phyloP scores from a whole-genome alignment of 73 alveolate genomes.

The Loxodes magnus region DNA sequence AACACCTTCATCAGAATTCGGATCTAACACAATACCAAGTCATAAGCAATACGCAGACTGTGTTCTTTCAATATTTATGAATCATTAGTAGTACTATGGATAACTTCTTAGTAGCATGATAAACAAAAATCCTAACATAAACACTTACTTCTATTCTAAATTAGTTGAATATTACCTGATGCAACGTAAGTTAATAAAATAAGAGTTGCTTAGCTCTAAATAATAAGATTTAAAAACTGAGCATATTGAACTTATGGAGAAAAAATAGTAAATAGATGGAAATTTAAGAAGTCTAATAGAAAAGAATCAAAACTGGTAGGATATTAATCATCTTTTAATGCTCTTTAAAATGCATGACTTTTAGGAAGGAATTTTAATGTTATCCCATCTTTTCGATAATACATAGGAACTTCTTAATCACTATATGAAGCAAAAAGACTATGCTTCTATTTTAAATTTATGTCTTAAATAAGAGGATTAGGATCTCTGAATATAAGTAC shows the following conservation, averaged over 20 bases:
- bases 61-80: constrained; percentile 1
- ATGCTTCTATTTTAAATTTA: constrained; percentile 33
- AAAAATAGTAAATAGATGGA: constrained; percentile 13
- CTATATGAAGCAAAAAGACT: constrained; percentile 47
- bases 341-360: constrained; percentile 62
- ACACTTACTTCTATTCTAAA: constrained; percentile 39
- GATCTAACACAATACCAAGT: no score
- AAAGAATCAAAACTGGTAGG: constrained; percentile 42
- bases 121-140: constrained; percentile 4
- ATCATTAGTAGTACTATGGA: background rate
- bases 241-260: no score
- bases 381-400: constrained; percentile 48
- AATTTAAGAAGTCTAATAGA: constrained; percentile 45
- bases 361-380: constrained; percentile 54
- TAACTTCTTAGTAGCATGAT: constrained; percentile 3
- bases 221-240: no score
- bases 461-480: constrained; percentile 52
- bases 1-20: no score
- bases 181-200: constrained; percentile 12
- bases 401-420: constrained; percentile 61
- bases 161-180: constrained; percentile 61
- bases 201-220: no score
- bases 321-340: constrained; percentile 59
- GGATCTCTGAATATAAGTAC: constrained; percentile 65
- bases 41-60: constrained; percentile 1